A percentile compares a stretch with the other conserved stretches of the same genome.
phyloP scores from a whole-genome alignment of 169 alveolate genomes.

The Prorocentrum cordatum region DNA sequence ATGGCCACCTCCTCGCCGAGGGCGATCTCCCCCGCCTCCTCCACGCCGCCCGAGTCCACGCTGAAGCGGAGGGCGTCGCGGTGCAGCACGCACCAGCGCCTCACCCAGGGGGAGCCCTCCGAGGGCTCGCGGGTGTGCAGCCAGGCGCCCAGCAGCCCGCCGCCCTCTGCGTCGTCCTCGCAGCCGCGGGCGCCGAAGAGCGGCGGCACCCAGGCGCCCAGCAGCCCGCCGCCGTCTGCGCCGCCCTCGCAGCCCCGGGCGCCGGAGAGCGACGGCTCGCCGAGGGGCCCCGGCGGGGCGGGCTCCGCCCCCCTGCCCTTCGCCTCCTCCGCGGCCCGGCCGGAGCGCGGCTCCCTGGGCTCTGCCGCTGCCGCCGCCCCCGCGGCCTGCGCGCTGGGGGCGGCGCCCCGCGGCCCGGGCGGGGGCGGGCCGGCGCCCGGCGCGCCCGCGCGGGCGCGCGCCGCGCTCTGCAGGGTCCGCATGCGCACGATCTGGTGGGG shows the following conservation, averaged over 20 bases:
- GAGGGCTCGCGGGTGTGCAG: neutral
- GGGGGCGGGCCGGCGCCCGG: neutral
- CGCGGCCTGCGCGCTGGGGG: too few relatives aligned
- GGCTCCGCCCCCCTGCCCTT: too few relatives aligned
- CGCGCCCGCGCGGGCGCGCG: neutral
- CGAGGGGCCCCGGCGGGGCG: too few relatives aligned
- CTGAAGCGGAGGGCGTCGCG: neutral
- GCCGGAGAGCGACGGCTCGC: neutral
- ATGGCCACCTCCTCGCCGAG: too few relatives aligned
- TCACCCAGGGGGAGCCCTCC: neutral
- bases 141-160: neutral
- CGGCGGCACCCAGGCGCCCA: neutral
- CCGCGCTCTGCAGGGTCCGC: neutral
- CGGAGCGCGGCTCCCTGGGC: too few relatives aligned
- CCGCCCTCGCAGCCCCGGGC: neutral
- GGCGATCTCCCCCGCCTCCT: too few relatives aligned
- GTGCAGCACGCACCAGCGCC: constrained; percentile 5
- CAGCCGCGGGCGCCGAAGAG: neutral
- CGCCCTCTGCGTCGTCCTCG: neutral
- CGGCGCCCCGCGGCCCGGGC: neutral
- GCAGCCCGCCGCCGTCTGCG: neutral
- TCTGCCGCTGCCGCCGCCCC: too few relatives aligned
- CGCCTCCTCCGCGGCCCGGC: too few relatives aligned
- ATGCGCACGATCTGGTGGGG: neutral
- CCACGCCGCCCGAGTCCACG: too few relatives aligned